Conservation (phyloP, 306 rosid genomes). For the Calophaca sinica region DNA sequence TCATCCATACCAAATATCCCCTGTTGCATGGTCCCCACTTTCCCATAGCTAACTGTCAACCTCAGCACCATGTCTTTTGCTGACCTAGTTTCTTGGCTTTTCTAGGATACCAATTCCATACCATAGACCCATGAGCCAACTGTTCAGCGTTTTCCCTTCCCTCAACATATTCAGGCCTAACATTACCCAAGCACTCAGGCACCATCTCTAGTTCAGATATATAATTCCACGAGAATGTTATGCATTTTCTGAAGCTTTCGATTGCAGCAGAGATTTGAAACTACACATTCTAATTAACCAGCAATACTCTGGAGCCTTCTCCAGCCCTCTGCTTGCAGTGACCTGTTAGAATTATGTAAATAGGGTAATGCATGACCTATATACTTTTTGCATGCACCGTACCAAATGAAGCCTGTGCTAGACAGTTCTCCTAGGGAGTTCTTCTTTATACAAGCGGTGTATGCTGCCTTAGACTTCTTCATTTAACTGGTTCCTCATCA, state of each 20-base stretch:
- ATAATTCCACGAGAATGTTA: background rate
- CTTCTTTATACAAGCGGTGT: too few species aligned
- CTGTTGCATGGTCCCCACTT: background rate
- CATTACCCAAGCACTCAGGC: background rate
- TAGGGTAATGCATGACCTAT: background rate
- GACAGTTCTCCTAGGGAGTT: too few species aligned
- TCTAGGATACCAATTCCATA: background rate
- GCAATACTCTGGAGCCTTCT: background rate
- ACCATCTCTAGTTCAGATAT: background rate
- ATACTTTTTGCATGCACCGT: too few species aligned
- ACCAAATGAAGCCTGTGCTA: too few species aligned
- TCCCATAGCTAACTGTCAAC: background rate
- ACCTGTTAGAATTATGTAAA: background rate
- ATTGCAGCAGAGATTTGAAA: background rate
- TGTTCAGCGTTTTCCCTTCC: background rate
- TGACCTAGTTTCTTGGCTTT: background rate
- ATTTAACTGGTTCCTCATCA: too few species aligned
- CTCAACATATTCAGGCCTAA: background rate
- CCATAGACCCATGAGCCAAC: background rate
- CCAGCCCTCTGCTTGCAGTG: background rate
- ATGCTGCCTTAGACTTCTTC: too few species aligned
- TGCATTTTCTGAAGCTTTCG: background rate
- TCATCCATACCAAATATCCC: slow-evolving; percentile 9
- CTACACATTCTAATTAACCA: background rate
- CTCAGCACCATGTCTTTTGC: background rate